A percentile compares a stretch with the other conserved stretches of the same genome.
These are phyloP conservation scores for Neurospora sp. DNA, from an alignment of 495 filamentous ascomycete species.

Conservation along the genomic window DNA sequence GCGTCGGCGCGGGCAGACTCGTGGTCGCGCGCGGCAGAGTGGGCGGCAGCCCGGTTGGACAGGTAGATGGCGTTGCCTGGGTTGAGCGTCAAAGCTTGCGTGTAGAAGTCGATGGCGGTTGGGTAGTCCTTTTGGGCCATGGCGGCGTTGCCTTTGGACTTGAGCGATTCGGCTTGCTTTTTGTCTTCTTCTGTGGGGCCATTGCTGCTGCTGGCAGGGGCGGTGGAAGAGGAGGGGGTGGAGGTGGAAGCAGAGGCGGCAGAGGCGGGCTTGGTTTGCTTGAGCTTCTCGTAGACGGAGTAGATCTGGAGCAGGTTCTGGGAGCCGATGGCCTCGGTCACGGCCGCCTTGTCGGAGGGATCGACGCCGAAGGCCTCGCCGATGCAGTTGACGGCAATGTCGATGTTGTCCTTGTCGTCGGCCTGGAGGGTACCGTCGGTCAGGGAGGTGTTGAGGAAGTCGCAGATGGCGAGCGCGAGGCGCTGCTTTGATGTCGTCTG, in stretches of 20 bases:
- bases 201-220: conserved; percentile 8
- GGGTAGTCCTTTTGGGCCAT: conserved; percentile 88
- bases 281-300: conserved; percentile 90
- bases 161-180: conserved; percentile 74
- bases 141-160: conserved; percentile 84
- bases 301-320: conserved; percentile 87
- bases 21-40: conserved; percentile 71
- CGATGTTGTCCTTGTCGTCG: conserved; percentile 85
- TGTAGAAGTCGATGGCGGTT: conserved; percentile 73
- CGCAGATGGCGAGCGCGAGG: conserved; percentile 91
- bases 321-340: conserved; percentile 65
- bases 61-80: conserved; percentile 93
- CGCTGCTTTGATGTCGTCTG: conserved; percentile 76
- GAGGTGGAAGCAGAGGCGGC: conserved; percentile 17
- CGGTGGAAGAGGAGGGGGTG: conserved; percentile 15
- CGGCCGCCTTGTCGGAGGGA: conserved; percentile 60
- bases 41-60: conserved; percentile 91
- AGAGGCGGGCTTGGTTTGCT: conserved; percentile 24
- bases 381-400: conserved; percentile 88
- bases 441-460: conserved; percentile 78
- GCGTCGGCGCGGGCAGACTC: conserved; percentile 74
- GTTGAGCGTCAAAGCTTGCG: conserved; percentile 65
- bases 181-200: conserved; percentile 43
- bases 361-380: conserved; percentile 91
- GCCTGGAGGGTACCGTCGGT: conserved; percentile 77